phyloP scores from a whole-genome alignment of 306 rosid genomes.

The Albizia julibrissin region DNA sequence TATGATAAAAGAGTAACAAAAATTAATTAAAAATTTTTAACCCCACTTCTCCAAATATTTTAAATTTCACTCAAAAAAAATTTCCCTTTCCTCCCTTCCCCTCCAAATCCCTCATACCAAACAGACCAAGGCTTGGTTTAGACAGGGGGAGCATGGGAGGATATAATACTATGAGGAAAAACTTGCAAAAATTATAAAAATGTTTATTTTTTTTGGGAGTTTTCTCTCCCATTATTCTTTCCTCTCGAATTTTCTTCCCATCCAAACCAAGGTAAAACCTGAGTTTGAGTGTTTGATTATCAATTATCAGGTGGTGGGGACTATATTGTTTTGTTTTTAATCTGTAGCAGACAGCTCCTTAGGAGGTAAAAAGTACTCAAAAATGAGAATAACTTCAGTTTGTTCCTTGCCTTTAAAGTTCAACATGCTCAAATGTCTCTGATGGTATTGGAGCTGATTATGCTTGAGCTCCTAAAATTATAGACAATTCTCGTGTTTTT shows the following conservation, averaged over 20 bases:
- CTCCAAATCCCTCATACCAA: no score
- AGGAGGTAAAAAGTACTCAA: not conserved
- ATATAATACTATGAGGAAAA: not conserved
- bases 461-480: not conserved
- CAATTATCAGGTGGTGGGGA: not conserved
- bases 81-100: no score
- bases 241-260: not conserved
- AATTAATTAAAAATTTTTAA: no score
- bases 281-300: not conserved
- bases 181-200: not conserved
- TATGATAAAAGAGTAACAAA: no score
- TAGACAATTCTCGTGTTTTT: not conserved
- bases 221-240: not conserved
- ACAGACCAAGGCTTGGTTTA: not conserved
- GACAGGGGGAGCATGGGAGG: not conserved
- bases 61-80: no score
- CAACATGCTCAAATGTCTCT: not conserved
- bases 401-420: not conserved
- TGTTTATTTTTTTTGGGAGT: not conserved
- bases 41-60: no score
- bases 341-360: not conserved
- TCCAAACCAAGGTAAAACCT: not conserved
- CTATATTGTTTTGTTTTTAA: not conserved
- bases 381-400: not conserved
- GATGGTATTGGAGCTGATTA: not conserved